phyloP scores from a whole-genome alignment of 139 green algal species.

The Chlorella sp. region DNA sequence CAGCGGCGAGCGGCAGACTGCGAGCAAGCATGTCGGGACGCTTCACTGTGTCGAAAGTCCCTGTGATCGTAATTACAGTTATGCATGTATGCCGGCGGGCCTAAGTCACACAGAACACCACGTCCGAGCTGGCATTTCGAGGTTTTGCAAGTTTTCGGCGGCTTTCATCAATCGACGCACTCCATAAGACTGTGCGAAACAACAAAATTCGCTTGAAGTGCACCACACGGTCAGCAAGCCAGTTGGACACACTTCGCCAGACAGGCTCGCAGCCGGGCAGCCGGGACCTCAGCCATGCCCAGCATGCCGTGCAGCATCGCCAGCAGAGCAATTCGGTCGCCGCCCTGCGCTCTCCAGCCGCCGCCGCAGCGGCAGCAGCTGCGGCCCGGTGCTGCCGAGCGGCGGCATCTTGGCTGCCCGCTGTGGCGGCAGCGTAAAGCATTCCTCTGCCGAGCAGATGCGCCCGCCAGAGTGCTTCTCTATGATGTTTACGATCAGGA shows the following conservation, averaged over 20 bases:
- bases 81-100: neutral
- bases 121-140: too few species aligned
- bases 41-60: neutral
- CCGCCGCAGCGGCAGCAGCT: neutral
- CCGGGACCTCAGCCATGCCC: too few species aligned
- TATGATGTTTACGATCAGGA: slow-evolving; percentile 33
- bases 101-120: too few species aligned
- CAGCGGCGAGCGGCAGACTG: neutral
- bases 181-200: too few species aligned
- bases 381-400: neutral
- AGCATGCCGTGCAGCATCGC: neutral
- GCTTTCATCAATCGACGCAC: too few species aligned
- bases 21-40: neutral
- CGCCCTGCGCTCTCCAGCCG: neutral
- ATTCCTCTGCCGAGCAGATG: neutral
- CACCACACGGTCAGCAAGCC: too few species aligned
- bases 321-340: neutral
- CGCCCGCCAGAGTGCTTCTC: neutral
- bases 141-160: too few species aligned
- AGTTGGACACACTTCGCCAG: too few species aligned
- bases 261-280: too few species aligned
- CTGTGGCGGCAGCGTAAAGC: neutral
- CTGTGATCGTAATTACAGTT: neutral
- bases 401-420: neutral
- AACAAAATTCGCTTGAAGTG: too few species aligned